Evolutionary conservation across 2,329 filamentous ascomycete genomes (phyloP).

Genomic region (Drechslerella dactyloides): DNA sequence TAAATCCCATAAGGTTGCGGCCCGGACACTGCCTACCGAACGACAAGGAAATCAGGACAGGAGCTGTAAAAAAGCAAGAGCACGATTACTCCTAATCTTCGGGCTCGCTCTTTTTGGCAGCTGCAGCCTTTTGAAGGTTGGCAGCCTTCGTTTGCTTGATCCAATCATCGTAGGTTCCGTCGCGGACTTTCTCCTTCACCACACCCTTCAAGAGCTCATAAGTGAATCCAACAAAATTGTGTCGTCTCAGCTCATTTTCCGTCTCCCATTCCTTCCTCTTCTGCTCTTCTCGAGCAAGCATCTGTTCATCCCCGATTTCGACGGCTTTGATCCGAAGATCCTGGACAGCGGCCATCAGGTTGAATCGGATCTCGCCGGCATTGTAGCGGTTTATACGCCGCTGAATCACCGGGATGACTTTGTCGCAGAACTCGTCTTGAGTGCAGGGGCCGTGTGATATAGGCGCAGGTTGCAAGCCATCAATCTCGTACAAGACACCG

Average conservation of each 20-base stretch:
- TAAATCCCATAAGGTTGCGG: neutral
- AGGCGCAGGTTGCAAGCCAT: conserved; percentile 89
- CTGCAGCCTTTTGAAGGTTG: conserved; percentile 61
- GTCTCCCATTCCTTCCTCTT: conserved; percentile 89
- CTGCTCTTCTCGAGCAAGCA: conserved; percentile 77
- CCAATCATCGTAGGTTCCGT: conserved; percentile 74
- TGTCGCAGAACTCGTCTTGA: conserved; percentile 73
- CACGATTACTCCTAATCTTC: conserved; percentile 32
- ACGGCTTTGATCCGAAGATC: conserved; percentile 78
- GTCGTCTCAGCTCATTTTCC: conserved; percentile 88
- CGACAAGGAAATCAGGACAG: neutral
- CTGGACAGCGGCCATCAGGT: conserved; percentile 87
- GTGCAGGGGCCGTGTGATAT: conserved; percentile 83
- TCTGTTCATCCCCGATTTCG: conserved; percentile 81
- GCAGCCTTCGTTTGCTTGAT: conserved; percentile 68
- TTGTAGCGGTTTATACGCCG: conserved; percentile 84
- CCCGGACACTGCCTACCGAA: neutral
- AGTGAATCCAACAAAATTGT: conserved; percentile 96
- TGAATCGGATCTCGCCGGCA: conserved; percentile 87
- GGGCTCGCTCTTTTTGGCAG: conserved; percentile 53
- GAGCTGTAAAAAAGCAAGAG: neutral
- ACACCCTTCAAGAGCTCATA: conserved; percentile 89
- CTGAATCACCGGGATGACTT: conserved; percentile 86
- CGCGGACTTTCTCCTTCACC: conserved; percentile 72
- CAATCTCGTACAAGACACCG: conserved; percentile 86